A percentile compares a stretch with the other conserved stretches of the same genome.
Conservation (phyloP, 1,139 yeast genomes). For the Nematodospora anomalae region DNA sequence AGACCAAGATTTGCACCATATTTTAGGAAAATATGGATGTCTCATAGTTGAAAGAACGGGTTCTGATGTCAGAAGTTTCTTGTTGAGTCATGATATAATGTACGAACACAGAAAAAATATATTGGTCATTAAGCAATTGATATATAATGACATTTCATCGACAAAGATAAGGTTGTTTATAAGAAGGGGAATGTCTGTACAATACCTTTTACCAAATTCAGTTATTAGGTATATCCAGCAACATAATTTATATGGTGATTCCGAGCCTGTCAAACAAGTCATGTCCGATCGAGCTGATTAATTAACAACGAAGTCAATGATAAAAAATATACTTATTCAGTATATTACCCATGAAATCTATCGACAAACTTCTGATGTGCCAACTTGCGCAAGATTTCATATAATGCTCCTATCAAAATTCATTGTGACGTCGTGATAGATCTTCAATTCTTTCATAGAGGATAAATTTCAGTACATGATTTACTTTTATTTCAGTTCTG, state of each 20-base stretch:
- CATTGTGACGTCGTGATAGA: no score
- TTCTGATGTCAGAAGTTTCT: slow-evolving; percentile 87
- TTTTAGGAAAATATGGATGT: slow-evolving; percentile 93
- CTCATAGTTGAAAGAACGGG: slow-evolving; percentile 96
- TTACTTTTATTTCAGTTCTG: no score
- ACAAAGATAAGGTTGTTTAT: slow-evolving; percentile 91
- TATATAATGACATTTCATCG: slow-evolving; percentile 92
- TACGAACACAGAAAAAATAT: slow-evolving; percentile 94
- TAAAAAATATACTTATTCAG: no score
- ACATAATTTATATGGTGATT: slow-evolving; percentile 80
- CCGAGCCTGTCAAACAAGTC: slow-evolving; percentile 93
- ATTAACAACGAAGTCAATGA: not conserved
- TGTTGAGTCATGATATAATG: slow-evolving; percentile 93
- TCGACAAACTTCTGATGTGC: no score
- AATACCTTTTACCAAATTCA: slow-evolving; percentile 87
- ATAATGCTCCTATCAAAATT: no score
- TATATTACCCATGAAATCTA: no score
- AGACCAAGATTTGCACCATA: slow-evolving; percentile 91
- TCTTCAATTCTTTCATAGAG: no score
- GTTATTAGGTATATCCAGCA: slow-evolving; percentile 95
- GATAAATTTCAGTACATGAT: no score
- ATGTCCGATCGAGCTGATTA: slow-evolving; percentile 55
- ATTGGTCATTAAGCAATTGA: slow-evolving; percentile 89
- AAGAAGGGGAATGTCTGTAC: slow-evolving; percentile 95
- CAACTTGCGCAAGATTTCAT: no score